Percentiles rank a stretch among this genome's conserved stretches.
Evolutionary conservation across 225 moss, liverwort and hornwort genomes (phyloP).

Genomic region (Bryoerythrophyllum caledonicum): DNA sequence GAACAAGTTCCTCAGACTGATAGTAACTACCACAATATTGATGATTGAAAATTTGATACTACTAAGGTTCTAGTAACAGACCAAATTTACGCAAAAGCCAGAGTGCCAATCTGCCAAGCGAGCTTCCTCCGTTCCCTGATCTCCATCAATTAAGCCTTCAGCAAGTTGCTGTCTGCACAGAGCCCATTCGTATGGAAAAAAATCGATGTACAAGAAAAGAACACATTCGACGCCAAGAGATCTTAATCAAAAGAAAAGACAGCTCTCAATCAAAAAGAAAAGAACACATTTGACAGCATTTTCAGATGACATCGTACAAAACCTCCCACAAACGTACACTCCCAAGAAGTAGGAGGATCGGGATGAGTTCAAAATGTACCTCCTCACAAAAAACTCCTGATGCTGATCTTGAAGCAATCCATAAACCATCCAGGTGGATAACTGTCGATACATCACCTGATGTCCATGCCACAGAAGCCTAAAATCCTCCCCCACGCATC

Average conservation of each 20-base stretch:
- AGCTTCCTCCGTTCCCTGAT: constrained; percentile 79
- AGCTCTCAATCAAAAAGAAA: too few species aligned
- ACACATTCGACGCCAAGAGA: too few species aligned
- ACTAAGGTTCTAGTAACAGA: constrained; percentile 33
- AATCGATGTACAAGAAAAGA: not conserved
- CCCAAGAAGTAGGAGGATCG: not conserved
- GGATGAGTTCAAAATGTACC: constrained; percentile 43
- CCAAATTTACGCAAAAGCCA: constrained; percentile 84
- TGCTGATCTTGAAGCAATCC: constrained; percentile 95
- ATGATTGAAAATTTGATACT: not conserved
- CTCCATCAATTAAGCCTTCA: constrained; percentile 63
- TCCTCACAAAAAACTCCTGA: constrained; percentile 89
- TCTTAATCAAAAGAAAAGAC: too few species aligned
- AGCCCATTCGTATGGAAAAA: constrained; percentile 21
- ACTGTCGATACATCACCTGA: constrained; percentile 98
- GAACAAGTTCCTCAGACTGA: not conserved
- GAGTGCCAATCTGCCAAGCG: constrained; percentile 98
- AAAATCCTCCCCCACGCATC: constrained; percentile 37
- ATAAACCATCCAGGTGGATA: constrained; percentile 98
- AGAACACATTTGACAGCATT: constrained; percentile 11
- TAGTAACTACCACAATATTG: not conserved
- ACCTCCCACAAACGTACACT: not conserved
- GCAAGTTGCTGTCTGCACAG: constrained; percentile 73
- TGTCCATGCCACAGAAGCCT: constrained; percentile 98
- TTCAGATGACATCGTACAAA: not conserved